Percentiles rank a stretch among this genome's conserved stretches.
Conservation (phyloP, 306 rosid species). For the Ceratonia siliqua region DNA sequence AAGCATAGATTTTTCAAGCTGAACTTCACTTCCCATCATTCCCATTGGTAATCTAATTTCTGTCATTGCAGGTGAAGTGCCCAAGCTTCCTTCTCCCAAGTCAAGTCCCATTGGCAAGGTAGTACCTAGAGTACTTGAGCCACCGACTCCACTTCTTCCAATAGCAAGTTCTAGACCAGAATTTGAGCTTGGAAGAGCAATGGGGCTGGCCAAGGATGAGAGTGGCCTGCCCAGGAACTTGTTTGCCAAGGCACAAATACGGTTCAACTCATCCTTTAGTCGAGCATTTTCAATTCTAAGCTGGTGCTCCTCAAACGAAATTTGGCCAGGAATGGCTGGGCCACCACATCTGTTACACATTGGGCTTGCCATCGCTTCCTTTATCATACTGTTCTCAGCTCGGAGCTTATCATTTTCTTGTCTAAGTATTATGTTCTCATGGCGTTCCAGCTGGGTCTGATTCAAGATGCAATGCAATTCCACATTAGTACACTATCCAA, state of each 20-base stretch:
- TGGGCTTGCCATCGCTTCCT: constrained; percentile 73
- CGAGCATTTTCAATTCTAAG: constrained; percentile 80
- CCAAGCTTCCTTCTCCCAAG: constrained; percentile 54
- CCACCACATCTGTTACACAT: constrained; percentile 79
- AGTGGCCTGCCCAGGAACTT: constrained; percentile 74
- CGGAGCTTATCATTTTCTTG: constrained; percentile 87
- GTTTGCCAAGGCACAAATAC: constrained; percentile 55
- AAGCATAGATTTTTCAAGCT: constrained; percentile 49
- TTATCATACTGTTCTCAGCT: constrained; percentile 73
- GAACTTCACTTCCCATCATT: constrained; percentile 46
- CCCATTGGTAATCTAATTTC: constrained; percentile 41
- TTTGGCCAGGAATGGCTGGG: constrained; percentile 74
- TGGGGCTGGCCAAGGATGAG: constrained; percentile 45
- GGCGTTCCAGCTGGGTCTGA: constrained; percentile 89
- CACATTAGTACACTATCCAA: constrained; percentile 9
- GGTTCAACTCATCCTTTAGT: constrained; percentile 65
- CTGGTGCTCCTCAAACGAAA: constrained; percentile 80
- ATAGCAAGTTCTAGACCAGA: constrained; percentile 63
- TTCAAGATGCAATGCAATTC: constrained; percentile 32
- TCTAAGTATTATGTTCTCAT: constrained; percentile 76
- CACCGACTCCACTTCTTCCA: constrained; percentile 64
- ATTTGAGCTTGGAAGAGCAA: constrained; percentile 39
- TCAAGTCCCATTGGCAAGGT: constrained; percentile 59
- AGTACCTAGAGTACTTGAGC: constrained; percentile 40
- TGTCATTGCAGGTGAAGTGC: constrained; percentile 39